Base-by-base conservation (phyloP, 2,329 filamentous ascomycete species). In the Nemania sp. region DNA sequence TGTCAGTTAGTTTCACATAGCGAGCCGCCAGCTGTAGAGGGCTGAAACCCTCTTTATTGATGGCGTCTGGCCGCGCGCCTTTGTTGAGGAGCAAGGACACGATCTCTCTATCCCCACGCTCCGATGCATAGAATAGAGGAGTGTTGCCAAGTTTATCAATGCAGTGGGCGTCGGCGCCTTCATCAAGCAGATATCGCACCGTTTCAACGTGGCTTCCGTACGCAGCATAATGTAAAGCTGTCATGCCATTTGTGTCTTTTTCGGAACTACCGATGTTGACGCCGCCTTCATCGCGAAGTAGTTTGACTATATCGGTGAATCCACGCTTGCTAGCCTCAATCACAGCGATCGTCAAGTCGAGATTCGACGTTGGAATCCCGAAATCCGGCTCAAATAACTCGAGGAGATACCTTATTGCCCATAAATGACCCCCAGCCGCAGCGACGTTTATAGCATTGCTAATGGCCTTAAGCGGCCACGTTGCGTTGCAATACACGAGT, bases 321-420 rank as follows among this genome's bases (percentile, higher is more conserved):
- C 61, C 61, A 32, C 61, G 61, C 26, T 56, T 63, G 41, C 61
- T 55, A 27, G 61, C 61, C 61, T 55, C 61, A 18, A 47, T 47
- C 15, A 56, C 35, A 22, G 61, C 61, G 29, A 35, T 22, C 32
- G 29, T 47, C 49, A 63, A 32, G 49, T 56, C 52, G 41, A 63
- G 61, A 63, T 49, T 56, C 4, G n/a, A 32, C 20, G 38, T 35
- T 49, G 56, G 52, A 5, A 13, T 13, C 1, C 26, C 61, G 27
- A 24, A 22, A 15, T 56, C 24, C 35, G 6, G 18, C 24, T 32
- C 35, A 32, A 47, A 13, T 27, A 26, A 47, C 18, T 32, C 24
- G 32, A 63, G 20, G 18, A 63, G 61, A 3, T 22, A 15, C 41
- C 49, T 56, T 38, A 63, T 38, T 35, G 51, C 20, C 61, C 51